Percentiles rank a stretch among this genome's conserved stretches.
Evolutionary conservation across 768 basidiomycete genomes (phyloP).

Genomic region (Kockovaella imperatae): DNA sequence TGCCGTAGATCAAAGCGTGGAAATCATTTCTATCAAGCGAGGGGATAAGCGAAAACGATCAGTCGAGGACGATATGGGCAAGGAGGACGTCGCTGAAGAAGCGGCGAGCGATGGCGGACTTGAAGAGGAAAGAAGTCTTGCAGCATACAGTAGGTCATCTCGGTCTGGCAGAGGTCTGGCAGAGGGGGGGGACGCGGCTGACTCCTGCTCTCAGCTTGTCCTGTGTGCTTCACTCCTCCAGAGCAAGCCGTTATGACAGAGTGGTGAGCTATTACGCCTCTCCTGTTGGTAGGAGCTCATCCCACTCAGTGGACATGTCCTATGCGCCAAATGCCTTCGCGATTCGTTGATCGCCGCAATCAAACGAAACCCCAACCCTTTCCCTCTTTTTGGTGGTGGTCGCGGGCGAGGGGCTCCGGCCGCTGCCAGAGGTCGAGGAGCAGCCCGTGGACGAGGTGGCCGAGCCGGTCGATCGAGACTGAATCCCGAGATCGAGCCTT

Average conservation of each 20-base stretch:
- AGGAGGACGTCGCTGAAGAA: not conserved
- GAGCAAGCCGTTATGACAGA: constrained; percentile 24
- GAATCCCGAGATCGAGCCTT: constrained; percentile 1
- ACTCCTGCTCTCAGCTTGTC: constrained; percentile 20
- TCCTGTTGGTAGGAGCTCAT: not conserved
- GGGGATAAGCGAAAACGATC: not conserved
- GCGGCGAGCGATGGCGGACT: constrained; percentile 45
- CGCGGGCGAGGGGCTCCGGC: not conserved
- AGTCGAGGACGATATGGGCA: not conserved
- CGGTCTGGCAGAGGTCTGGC: no score
- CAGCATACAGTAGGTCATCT: no score
- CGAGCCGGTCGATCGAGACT: constrained; percentile 5
- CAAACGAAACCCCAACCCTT: constrained; percentile 23
- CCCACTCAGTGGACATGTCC: constrained; percentile 26
- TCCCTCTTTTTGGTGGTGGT: constrained; percentile 6
- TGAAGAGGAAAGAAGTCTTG: constrained; percentile 56
- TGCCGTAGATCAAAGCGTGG: not conserved
- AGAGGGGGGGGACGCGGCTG: not conserved
- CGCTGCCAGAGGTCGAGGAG: not conserved
- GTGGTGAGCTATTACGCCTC: constrained; percentile 17
- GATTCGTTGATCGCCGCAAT: constrained; percentile 26
- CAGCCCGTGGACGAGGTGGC: not conserved
- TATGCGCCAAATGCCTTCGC: constrained; percentile 30
- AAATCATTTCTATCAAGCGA: not conserved
- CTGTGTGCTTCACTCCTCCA: constrained; percentile 28